Evolutionary conservation across 2,329 filamentous ascomycete species (phyloP).

Genomic region (Trichoderma brevicompactum): DNA sequence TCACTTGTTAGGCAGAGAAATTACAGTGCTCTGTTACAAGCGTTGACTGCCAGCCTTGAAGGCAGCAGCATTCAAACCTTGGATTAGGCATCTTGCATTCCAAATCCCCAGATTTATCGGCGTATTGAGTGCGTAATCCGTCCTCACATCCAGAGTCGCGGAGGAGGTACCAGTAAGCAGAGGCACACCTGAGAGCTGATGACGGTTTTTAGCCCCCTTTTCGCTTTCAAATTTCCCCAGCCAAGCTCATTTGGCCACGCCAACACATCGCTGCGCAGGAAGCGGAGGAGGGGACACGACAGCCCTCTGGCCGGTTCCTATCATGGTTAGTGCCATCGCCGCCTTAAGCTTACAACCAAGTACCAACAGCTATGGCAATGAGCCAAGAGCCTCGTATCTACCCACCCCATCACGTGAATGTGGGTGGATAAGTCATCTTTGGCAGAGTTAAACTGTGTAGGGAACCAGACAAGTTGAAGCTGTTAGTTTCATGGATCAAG

Average conservation of each 20-base stretch:
- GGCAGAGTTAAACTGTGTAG: not conserved
- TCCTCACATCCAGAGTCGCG: not conserved
- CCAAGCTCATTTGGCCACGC: conserved; percentile 26
- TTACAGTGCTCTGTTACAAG: not conserved
- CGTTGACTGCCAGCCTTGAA: not conserved
- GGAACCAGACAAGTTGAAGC: conserved; percentile 15
- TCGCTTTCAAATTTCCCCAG: conserved; percentile 28
- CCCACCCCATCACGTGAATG: conserved; percentile 17
- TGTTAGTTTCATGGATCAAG: conserved; percentile 24
- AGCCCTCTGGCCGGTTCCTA: not conserved
- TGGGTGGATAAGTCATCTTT: conserved; percentile 11
- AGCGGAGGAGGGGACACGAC: conserved; percentile 29
- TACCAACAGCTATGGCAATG: not conserved
- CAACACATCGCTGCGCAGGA: conserved; percentile 29
- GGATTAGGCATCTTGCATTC: conserved; percentile 20
- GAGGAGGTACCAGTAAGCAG: conserved; percentile 21
- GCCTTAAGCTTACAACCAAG: conserved; percentile 14
- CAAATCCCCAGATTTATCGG: conserved; percentile 10
- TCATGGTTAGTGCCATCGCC: conserved; percentile 19
- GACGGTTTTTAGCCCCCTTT: conserved; percentile 27
- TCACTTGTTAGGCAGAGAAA: conserved; percentile 23
- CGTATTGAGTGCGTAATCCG: conserved; percentile 23
- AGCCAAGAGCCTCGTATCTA: conserved; percentile 2
- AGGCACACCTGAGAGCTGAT: conserved; percentile 13
- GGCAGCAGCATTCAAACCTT: conserved; percentile 22